Conservation (phyloP, 331 rosid species). For the Quercus lobata region DNA sequence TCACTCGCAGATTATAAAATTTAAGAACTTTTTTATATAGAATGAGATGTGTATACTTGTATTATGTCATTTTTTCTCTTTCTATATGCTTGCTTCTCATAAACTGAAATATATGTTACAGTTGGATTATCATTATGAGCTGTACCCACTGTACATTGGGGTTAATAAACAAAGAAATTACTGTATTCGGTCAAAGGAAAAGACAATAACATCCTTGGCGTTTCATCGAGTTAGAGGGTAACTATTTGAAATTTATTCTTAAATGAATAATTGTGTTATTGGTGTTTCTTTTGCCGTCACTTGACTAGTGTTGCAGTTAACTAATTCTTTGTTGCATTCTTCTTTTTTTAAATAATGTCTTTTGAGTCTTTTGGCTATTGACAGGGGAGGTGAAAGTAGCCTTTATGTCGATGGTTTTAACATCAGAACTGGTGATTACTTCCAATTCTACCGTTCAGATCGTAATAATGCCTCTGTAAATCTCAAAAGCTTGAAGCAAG, state of each 20-base stretch:
- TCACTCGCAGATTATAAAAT: not conserved
- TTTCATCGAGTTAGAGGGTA: slow-evolving; percentile 76
- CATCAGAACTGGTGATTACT: slow-evolving; percentile 64
- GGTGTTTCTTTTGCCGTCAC: slow-evolving; percentile 2
- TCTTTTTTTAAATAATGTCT: not conserved
- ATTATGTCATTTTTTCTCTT: slow-evolving; percentile 5
- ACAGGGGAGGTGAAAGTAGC: slow-evolving; percentile 71
- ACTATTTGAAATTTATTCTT: slow-evolving; percentile 17
- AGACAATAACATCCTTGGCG: slow-evolving; percentile 41
- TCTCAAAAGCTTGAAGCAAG: slow-evolving; percentile 36
- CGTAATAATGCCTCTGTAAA: slow-evolving; percentile 29
- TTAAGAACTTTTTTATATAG: not conserved
- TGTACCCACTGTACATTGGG: slow-evolving; percentile 64
- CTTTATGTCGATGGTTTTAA: slow-evolving; percentile 63
- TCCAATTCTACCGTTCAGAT: slow-evolving; percentile 73
- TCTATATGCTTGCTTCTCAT: slow-evolving; percentile 4
- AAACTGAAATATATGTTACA: slow-evolving; percentile 28
- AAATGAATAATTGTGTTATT: not conserved
- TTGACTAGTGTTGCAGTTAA: not conserved
- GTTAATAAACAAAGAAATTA: slow-evolving; percentile 49
- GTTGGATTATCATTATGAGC: slow-evolving; percentile 46
- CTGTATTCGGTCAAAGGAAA: slow-evolving; percentile 48
- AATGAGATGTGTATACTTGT: not conserved
- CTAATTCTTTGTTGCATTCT: not conserved
- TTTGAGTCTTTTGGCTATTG: slow-evolving; percentile 10